Base-by-base conservation (phyloP, 805 yeast species). In the Zygosaccharomyces rouxii region DNA sequence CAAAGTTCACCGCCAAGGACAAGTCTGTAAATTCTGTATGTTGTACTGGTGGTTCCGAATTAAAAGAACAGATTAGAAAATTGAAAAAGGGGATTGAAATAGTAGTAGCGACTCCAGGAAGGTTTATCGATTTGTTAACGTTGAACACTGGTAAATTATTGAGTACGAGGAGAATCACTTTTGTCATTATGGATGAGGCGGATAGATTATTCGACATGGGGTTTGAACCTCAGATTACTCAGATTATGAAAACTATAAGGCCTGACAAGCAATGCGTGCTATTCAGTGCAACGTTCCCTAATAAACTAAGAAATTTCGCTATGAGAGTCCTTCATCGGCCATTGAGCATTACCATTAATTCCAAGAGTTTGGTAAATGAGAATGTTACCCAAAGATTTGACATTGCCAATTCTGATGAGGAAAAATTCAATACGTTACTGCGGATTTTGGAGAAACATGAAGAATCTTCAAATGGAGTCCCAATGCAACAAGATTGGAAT, bases 171-270 rank as follows among this genome's bases (percentile, higher is more conserved):
- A 70, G 90, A 38, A 81, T 86, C 5, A 83, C 96, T 0, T 89
- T 83, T 64, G 74, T 89, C n/a, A 95, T 90, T 0, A 70, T 94
- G 50, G 99, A 94, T 64, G 99, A 94, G 63, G 97, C 98, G 1
- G 99, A 94, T 67, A 71, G 99, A 54, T 83, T 94, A 86, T 92
- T 92, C 70, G 99, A 94, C 65, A 72, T 94, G 77, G 99, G 99
- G 1, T 94, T 94, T 68, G 98, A 89, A 58, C 98, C 99, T 0
- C 99, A 94, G 62, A 89, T 94, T 3, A 81, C 78, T 56, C 87
- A 88, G 58, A 84, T 94, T 19, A 73, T 89, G 62, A 73, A 78
- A 13, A 84, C 85, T 31, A 75, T 88, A 2, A 73, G 97, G 42
- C 94, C 94, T 0, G 97, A 90, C 62, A 73, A 85, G 42, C 98